Evolutionary conservation across 2,329 filamentous ascomycete genomes (phyloP), one percentile per base, ranked within the genome.

Genomic region (Pseudodiploospora longispora): DNA sequence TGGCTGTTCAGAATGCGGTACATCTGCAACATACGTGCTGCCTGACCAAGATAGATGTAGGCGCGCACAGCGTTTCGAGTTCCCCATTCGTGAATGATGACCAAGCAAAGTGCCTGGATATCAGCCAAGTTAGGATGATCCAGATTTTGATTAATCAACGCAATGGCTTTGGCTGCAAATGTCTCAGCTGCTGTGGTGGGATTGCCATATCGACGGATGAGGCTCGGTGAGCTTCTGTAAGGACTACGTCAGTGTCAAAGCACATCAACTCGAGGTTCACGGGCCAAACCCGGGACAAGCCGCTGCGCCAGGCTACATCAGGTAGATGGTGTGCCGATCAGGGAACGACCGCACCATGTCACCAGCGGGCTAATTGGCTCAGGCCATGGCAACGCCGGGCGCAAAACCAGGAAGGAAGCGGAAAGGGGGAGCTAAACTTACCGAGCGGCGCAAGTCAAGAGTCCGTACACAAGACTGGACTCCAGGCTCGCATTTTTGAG

Each of bases 21-120:
- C 77, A 81, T 81, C 62, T 81, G 77, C 30, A 77, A 70, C 76
- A 81, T 80, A 47, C 77, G 74, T n/a, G 75, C 72, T 30, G 77
- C 77, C 56, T 80, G 76, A 50, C 77, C 77, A 27, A 81, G 68
- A 56, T 80, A 80, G 58, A 79, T 74, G 66, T 81, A 81, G 49
- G 77, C 77, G 12, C 77, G 75, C 30, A 81, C 75, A 33, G 77
- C 77, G 58, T 79, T 80, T 36, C 77, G 65, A 46, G 72, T 74
- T 39, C 77, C 77, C 77, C 77, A 81, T 61, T 81, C 77, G 52
- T 81, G 77, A 42, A 81, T 76, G 51, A 78, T 74, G 51, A 81
- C 62, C 43, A 81, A 67, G 60, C 77, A 80, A 30, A 80, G 65
- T 40, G 76, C 72, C 63, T 81, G 77, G 46, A 81, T 78, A 49